These are phyloP conservation scores for Leccinellum rugosiceps DNA, from an alignment of 768 basidiomycete species.

Conservation along the genomic window DNA sequence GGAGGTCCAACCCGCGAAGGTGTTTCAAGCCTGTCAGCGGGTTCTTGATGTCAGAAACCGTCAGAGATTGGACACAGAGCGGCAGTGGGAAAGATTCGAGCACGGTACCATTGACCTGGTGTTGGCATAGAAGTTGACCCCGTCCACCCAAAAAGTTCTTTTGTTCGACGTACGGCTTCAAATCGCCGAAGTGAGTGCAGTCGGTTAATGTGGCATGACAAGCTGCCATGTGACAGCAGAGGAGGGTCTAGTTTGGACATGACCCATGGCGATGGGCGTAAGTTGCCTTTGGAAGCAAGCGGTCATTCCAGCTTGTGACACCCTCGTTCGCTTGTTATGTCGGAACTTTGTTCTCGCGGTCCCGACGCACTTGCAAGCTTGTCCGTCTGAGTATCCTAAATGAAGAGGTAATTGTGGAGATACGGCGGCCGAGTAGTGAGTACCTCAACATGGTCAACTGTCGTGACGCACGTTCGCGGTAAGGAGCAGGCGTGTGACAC, in stretches of 20 bases:
- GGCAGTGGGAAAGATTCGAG: not conserved
- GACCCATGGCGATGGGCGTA: not conserved
- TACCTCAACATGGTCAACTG: not conserved
- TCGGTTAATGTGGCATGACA: not conserved
- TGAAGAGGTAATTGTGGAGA: not conserved
- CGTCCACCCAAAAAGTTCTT: not conserved
- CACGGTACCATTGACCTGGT: not conserved
- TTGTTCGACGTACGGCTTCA: not conserved
- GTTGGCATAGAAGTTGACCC: not conserved
- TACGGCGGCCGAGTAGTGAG: not conserved
- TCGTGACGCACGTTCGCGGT: constrained; percentile 1
- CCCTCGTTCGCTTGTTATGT: not conserved
- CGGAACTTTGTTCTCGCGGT: not conserved
- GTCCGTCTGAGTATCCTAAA: not conserved
- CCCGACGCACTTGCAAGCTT: not conserved
- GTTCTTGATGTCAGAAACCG: not conserved
- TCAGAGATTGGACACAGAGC: not conserved
- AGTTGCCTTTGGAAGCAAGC: not conserved
- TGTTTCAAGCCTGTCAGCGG: not conserved
- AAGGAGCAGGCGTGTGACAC: not conserved
- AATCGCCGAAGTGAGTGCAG: not conserved
- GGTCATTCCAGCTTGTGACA: not conserved
- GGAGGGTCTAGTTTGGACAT: not conserved
- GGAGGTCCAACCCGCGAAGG: not conserved
- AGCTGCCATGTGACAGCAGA: not conserved